Conservation (phyloP, 108 stramenopile genomes). For the Conticribra weissflogii region DNA sequence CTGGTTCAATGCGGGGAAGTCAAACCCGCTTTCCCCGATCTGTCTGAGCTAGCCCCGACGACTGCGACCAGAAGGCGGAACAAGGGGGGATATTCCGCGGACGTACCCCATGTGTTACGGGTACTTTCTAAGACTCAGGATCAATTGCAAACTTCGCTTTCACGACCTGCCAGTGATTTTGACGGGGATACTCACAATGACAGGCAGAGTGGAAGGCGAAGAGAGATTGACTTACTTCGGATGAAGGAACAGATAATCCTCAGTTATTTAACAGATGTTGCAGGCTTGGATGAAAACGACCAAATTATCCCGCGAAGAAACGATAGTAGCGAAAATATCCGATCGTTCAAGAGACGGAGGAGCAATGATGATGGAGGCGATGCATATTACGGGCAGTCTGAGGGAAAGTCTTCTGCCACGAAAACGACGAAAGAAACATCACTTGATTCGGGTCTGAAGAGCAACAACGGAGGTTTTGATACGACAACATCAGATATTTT, state of each 20-base stretch:
- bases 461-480: neutral
- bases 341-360: conserved; percentile 11
- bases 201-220: conserved; percentile 13
- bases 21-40: conserved; percentile 37
- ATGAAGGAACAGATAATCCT: conserved; percentile 71
- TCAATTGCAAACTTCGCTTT: conserved; percentile 19
- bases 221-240: conserved; percentile 36
- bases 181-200: neutral
- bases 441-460: neutral
- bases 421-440: neutral
- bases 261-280: conserved; percentile 46
- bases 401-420: neutral
- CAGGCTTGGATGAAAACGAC: conserved; percentile 33
- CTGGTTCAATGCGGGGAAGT: conserved; percentile 16
- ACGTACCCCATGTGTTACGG: conserved; percentile 61
- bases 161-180: neutral
- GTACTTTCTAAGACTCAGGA: conserved; percentile 52
- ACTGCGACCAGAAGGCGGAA: conserved; percentile 4
- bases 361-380: conserved; percentile 16
- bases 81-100: conserved; percentile 18
- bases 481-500: neutral
- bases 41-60: conserved; percentile 42
- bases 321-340: neutral
- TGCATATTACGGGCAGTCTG: conserved; percentile 29
- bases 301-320: conserved; percentile 28